Conservation (phyloP, 2,329 filamentous ascomycete genomes). For the Pseudonectria buxi region DNA sequence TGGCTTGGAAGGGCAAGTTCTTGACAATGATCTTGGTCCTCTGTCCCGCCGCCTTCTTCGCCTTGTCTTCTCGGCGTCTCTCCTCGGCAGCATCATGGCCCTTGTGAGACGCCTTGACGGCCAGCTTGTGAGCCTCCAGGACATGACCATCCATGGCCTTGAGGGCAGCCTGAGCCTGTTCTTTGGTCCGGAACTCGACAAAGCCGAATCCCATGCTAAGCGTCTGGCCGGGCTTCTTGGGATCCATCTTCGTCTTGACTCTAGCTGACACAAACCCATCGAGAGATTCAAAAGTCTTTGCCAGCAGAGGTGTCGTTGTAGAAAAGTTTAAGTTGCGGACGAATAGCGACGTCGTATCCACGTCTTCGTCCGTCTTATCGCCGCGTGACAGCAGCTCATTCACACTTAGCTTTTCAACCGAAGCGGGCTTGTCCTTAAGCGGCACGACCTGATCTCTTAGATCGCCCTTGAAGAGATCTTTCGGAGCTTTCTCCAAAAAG, state of each 20-base stretch:
- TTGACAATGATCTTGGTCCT: slow-evolving; percentile 95
- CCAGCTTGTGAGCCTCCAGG: slow-evolving; percentile 79
- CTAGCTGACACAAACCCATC: slow-evolving; percentile 83
- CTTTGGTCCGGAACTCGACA: slow-evolving; percentile 74
- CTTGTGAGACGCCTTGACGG: slow-evolving; percentile 81
- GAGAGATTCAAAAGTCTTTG: slow-evolving; percentile 70
- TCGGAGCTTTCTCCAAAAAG: slow-evolving; percentile 90
- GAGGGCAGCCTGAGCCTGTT: slow-evolving; percentile 71
- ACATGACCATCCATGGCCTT: slow-evolving; percentile 81
- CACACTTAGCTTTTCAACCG: slow-evolving; percentile 57
- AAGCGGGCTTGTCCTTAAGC: slow-evolving; percentile 31
- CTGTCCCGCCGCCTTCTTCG: slow-evolving; percentile 69
- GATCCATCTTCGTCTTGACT: slow-evolving; percentile 88
- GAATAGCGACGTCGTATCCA: slow-evolving; percentile 73
- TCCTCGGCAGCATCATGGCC: slow-evolving; percentile 83
- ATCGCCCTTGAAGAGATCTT: slow-evolving; percentile 58
- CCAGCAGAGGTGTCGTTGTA: slow-evolving; percentile 71
- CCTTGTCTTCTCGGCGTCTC: slow-evolving; percentile 71
- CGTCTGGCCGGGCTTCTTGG: slow-evolving; percentile 80
- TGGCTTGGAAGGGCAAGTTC: slow-evolving; percentile 93
- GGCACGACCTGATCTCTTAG: slow-evolving; percentile 22
- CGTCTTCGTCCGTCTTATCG: slow-evolving; percentile 45
- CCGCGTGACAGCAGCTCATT: slow-evolving; percentile 60
- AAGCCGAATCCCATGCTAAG: slow-evolving; percentile 98
- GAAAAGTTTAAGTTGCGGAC: slow-evolving; percentile 91